Conservation (phyloP, 2,329 filamentous ascomycete genomes). For the Trichoderma brevicompactum region DNA sequence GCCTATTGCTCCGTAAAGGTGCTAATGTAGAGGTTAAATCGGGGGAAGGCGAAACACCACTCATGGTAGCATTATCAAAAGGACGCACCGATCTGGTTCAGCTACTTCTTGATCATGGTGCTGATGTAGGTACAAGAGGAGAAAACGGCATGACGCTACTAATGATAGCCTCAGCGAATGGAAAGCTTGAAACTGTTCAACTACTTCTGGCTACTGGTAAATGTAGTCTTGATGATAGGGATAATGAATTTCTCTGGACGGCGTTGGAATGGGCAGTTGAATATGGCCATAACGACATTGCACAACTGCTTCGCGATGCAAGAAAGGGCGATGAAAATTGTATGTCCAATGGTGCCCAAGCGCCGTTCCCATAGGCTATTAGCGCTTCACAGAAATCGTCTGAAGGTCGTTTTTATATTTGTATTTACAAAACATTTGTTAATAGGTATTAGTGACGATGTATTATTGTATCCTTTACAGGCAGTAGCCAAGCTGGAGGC, state of each 20-base stretch:
- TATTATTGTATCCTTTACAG: too few relatives aligned
- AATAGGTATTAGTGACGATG: too few relatives aligned
- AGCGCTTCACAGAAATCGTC: too few relatives aligned
- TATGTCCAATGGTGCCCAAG: too few relatives aligned
- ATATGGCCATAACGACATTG: not conserved
- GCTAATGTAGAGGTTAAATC: too few relatives aligned
- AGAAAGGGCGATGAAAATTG: not conserved
- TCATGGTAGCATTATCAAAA: not conserved
- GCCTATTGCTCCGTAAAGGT: too few relatives aligned
- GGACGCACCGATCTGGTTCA: not conserved
- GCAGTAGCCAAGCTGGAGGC: too few relatives aligned
- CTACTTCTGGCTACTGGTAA: not conserved
- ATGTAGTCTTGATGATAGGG: not conserved
- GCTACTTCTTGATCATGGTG: not conserved
- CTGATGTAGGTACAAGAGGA: not conserved
- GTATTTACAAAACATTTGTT: too few relatives aligned
- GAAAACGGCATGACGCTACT: constrained; percentile 10
- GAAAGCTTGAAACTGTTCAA: not conserved
- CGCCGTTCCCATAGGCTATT: too few relatives aligned
- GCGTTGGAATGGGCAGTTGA: not conserved
- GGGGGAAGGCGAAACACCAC: not conserved
- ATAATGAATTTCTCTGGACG: not conserved
- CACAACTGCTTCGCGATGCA: not conserved
- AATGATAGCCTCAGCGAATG: not conserved
- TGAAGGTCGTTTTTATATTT: too few relatives aligned